Conservation (phyloP, 306 rosid genomes). For the Erythrophleum fordii region DNA sequence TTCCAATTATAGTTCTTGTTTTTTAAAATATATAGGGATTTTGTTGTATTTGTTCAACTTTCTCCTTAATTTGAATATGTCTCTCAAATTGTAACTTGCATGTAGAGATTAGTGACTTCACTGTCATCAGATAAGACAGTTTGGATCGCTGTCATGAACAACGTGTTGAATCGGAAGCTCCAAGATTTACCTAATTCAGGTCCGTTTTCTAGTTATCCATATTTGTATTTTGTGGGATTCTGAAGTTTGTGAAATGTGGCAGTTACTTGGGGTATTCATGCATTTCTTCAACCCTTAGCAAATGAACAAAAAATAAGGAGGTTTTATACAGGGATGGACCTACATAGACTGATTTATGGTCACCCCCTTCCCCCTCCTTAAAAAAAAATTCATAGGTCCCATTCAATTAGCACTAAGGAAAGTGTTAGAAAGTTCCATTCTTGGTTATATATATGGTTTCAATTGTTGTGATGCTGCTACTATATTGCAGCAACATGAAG, state of each 20-base stretch:
- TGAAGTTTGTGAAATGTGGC: neutral
- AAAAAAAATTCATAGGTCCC: neutral
- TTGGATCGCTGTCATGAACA: slow-evolving; percentile 71
- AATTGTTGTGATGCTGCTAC: neutral
- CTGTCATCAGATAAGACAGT: slow-evolving; percentile 67
- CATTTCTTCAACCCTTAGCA: neutral
- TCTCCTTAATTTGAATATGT: slow-evolving; percentile 5
- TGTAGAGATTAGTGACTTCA: slow-evolving; percentile 72
- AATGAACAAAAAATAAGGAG: neutral
- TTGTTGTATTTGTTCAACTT: neutral
- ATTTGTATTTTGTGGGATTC: neutral
- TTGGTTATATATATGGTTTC: too few relatives aligned
- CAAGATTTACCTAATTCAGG: slow-evolving; percentile 54
- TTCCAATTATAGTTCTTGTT: neutral
- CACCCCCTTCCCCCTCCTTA: neutral
- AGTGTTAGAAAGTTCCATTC: too few relatives aligned
- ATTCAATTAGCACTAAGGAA: neutral
- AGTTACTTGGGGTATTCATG: neutral
- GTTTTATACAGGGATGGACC: too few relatives aligned
- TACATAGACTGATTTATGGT: too few relatives aligned
- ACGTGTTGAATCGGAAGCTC: slow-evolving; percentile 53
- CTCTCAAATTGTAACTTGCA: slow-evolving; percentile 18
- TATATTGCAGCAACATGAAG: neutral
- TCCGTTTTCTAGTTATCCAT: slow-evolving; percentile 19
- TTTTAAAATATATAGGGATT: neutral